Evolutionary conservation across 2,329 filamentous ascomycete genomes (phyloP).

Genomic region (Neonectria neomacrospora): DNA sequence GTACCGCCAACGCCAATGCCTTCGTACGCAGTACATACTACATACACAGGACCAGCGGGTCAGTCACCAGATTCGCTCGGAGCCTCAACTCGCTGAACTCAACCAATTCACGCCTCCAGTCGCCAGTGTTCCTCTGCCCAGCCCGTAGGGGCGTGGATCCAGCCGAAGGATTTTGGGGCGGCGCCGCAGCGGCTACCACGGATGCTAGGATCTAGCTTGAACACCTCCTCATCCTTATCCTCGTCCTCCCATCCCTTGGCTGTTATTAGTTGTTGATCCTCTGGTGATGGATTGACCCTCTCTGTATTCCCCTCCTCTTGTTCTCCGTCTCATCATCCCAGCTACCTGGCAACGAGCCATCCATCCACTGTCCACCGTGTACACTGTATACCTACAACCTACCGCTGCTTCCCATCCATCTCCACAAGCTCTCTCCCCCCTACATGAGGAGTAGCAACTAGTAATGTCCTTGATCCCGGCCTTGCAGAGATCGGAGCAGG

Average conservation of each 20-base stretch:
- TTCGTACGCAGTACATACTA: neutral
- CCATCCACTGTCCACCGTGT: neutral
- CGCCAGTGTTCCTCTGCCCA: neutral
- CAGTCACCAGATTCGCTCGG: neutral
- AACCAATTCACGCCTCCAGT: too few relatives aligned
- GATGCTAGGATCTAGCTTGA: neutral
- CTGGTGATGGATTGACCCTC: neutral
- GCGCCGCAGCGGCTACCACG: constrained; percentile 19
- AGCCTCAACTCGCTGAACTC: neutral
- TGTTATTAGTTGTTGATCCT: neutral
- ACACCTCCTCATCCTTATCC: neutral
- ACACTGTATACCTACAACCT: too few relatives aligned
- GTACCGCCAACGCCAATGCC: neutral
- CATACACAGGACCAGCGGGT: neutral
- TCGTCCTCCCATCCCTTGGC: neutral
- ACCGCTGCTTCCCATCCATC: neutral
- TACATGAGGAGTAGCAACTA: too few relatives aligned
- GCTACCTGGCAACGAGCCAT: neutral
- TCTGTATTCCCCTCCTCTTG: neutral
- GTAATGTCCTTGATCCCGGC: neutral
- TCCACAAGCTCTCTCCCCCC: neutral
- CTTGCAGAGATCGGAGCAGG: constrained; percentile 24
- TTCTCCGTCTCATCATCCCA: neutral
- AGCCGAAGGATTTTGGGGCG: constrained; percentile 8
- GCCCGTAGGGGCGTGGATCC: neutral